Evolutionary conservation across 2,329 filamentous ascomycete genomes (phyloP).

Genomic region (Penicillium paneum): DNA sequence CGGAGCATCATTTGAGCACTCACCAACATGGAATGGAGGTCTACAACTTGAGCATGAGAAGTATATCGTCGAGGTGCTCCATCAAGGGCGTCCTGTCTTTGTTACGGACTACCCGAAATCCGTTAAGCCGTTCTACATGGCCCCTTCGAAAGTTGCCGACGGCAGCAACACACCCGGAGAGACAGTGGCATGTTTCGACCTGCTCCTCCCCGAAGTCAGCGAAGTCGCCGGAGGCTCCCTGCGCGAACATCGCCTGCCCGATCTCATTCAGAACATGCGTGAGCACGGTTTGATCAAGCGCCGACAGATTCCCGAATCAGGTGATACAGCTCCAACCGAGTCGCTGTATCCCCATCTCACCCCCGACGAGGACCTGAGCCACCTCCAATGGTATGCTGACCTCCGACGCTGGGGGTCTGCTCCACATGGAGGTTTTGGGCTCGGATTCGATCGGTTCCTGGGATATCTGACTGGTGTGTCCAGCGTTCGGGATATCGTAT

Average conservation of each 20-base stretch:
- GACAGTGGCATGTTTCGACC: slow-evolving; percentile 86
- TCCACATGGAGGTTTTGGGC: slow-evolving; percentile 84
- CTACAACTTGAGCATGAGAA: slow-evolving; percentile 91
- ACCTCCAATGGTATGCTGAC: slow-evolving; percentile 82
- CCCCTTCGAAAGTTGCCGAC: slow-evolving; percentile 46
- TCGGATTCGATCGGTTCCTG: slow-evolving; percentile 84
- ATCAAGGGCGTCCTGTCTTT: slow-evolving; percentile 70
- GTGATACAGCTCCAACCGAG: slow-evolving; percentile 13
- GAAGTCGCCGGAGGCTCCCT: slow-evolving; percentile 87
- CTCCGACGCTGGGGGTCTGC: slow-evolving; percentile 86
- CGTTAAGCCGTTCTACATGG: slow-evolving; percentile 92
- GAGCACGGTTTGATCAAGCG: slow-evolving; percentile 58
- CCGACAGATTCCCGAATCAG: slow-evolving; percentile 18
- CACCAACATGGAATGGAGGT: slow-evolving; percentile 67
- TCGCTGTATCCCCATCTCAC: slow-evolving; percentile 36
- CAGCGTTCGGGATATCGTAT: slow-evolving; percentile 79
- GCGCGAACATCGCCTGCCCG: slow-evolving; percentile 72
- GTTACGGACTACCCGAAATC: slow-evolving; percentile 86
- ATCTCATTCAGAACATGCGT: slow-evolving; percentile 69
- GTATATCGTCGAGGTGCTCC: slow-evolving; percentile 69
- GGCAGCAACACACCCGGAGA: slow-evolving; percentile 19
- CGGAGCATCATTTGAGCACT: slow-evolving; percentile 59
- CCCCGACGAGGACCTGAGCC: slow-evolving; percentile 43
- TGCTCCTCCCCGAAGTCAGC: slow-evolving; percentile 79
- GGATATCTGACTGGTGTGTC: slow-evolving; percentile 77